Base-by-base conservation (phyloP, 2,329 filamentous ascomycete genomes). In the Botrytis aclada region DNA sequence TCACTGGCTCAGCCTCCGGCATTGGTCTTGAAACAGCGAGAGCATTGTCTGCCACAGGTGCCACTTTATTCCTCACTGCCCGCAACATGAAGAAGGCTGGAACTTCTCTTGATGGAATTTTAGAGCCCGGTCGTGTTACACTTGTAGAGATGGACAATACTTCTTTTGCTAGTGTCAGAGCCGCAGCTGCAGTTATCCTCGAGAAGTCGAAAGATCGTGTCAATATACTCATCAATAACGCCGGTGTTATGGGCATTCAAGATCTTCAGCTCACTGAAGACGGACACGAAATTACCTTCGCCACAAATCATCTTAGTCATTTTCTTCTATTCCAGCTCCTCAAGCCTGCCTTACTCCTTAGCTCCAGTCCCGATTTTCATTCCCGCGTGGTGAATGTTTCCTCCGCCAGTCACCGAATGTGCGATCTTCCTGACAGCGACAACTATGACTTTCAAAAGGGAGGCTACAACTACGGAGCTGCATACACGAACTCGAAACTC, bases 251-350 rank as follows among this genome's bases (percentile, higher is more conserved):
- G 72, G 74, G 37, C 29, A n/a, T 74, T 43, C n/a, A 45, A 29
- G 67, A 75, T 64, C 80, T 83, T 25, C 74, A 82, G 18, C 25
- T 63, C 18, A 86, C 84, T 3, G 75, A 74, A 32, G 85, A 86
- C 73, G 85, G 84, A 47, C 84, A 83, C 76, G 86, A 88, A 75
- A 78, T 79, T 0, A 85, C 88, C 72, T 84, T 88, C 73, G 85
- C 82, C 67, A 84, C 82, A 20, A 88, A 88, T 77, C 84, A 88
- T 76, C 80, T 89, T 4, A 82, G 80, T 34, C 85, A 88, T 75
- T 88, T 88, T 79, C 82, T 88, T 0, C 82, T 88, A 29, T 85
- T 87, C 75, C 80, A 85, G 43, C 82, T 87, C 2, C 81, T 88
- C 29, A 84, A 84, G 34, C 78, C 82, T 0, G 77, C 82, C 0